phyloP scores from a whole-genome alignment of 164 flowering plant species.

The Sedum album region DNA sequence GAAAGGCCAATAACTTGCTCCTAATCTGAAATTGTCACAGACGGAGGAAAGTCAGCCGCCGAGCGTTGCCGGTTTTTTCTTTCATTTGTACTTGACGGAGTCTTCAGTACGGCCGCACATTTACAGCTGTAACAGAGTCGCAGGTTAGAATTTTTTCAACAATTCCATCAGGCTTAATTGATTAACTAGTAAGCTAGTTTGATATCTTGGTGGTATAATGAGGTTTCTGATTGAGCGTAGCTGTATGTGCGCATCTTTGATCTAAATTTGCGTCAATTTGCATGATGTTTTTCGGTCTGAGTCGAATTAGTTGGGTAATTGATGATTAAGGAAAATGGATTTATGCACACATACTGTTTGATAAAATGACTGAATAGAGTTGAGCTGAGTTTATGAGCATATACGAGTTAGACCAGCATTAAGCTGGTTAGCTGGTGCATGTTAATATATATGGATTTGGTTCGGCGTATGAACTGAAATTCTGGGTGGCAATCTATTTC shows the following conservation, averaged over 20 bases:
- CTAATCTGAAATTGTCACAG: not conserved
- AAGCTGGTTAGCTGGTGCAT: not conserved
- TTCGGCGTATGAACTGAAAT: no score
- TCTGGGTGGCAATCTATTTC: not conserved
- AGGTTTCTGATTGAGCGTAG: no score
- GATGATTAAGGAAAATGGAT: no score
- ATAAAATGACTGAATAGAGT: conserved; percentile 8
- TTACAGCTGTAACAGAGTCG: no score
- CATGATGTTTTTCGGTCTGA: no score
- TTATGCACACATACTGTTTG: conserved; percentile 1
- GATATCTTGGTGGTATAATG: no score
- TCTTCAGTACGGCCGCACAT: not conserved
- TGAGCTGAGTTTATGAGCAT: not conserved
- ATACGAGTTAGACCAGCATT: not conserved
- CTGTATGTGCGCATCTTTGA: no score
- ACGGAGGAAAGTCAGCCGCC: not conserved
- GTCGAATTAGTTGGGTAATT: no score
- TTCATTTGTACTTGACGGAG: not conserved
- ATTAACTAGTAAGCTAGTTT: not conserved
- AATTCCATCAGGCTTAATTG: no score
- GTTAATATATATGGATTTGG: not conserved
- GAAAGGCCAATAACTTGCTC: not conserved
- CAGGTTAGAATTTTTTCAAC: no score
- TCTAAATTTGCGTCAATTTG: no score
- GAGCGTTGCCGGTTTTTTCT: not conserved